Percentiles rank a stretch among this genome's conserved stretches.
These are phyloP conservation scores for Sporisorium exsertum DNA, from an alignment of 1,284 basidiomycete genomes.

Conservation along the genomic window DNA sequence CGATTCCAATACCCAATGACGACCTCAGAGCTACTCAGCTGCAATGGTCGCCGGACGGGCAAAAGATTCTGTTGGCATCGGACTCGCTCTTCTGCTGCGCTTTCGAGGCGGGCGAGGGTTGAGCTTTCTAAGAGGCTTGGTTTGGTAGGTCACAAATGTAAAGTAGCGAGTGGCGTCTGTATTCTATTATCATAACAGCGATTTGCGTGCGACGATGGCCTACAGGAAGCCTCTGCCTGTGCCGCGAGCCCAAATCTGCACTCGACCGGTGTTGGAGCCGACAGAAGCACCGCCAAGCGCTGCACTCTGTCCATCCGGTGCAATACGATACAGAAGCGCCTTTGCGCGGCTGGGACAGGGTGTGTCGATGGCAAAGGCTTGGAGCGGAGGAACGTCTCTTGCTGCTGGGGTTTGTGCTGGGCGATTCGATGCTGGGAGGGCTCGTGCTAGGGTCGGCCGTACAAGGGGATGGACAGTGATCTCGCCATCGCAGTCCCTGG, in stretches of 20 bases:
- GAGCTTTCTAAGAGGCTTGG: neutral
- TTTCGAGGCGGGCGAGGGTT: slow-evolving; percentile 42
- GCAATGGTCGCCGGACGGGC: slow-evolving; percentile 84
- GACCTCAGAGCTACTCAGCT: slow-evolving; percentile 73
- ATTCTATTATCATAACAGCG: slow-evolving; percentile 5
- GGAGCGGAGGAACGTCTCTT: slow-evolving; percentile 26
- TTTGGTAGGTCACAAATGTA: slow-evolving; percentile 9
- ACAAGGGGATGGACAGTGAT: slow-evolving; percentile 51
- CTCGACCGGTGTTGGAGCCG: slow-evolving; percentile 38
- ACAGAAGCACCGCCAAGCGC: slow-evolving; percentile 30
- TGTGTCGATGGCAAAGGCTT: slow-evolving; percentile 45
- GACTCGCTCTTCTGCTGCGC: slow-evolving; percentile 82
- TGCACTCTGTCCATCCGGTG: slow-evolving; percentile 49
- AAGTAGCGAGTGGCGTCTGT: slow-evolving; percentile 7
- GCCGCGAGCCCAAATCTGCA: slow-evolving; percentile 50
- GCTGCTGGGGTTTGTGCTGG: neutral
- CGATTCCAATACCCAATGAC: slow-evolving; percentile 53
- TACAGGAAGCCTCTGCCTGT: slow-evolving; percentile 49
- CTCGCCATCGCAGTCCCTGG: slow-evolving; percentile 56
- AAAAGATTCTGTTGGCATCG: slow-evolving; percentile 79
- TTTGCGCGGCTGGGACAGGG: slow-evolving; percentile 44
- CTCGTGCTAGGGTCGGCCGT: slow-evolving; percentile 33
- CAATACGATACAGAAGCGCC: slow-evolving; percentile 48
- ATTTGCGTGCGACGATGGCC: neutral
- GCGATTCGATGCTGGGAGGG: neutral